Base-by-base conservation (phyloP, 1,139 yeast genomes). In the Sugiyamaella japonica region DNA sequence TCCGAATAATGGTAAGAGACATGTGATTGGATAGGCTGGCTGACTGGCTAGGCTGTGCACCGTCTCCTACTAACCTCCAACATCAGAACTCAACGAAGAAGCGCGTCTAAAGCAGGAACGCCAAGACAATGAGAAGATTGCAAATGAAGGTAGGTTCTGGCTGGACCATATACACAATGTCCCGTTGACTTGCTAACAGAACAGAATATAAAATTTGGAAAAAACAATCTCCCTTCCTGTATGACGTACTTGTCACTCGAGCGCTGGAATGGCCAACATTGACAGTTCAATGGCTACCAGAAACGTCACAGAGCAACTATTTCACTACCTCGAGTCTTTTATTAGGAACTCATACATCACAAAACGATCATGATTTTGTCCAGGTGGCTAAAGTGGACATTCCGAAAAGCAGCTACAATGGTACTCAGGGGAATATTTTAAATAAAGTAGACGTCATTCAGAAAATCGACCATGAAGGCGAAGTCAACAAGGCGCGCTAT, bases 301-400 rank as follows among this genome's bases (percentile, higher is more conserved):
- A 63, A 12, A 45, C 57, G 28, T 43, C 44, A 23, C 40, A 42
- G 12, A 48, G 60, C 17, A 37, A 52, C 13, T 54, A 48, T 34
- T 52, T 60, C 51, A 60, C 69, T 10, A 64, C 70, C 1, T 71
- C 68, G 50, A 60, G 68, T 48, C 69, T 91, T 56, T 70, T 90
- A 13, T 71, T 89, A 43, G 96, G 97, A 10, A 90, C 97, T 0
- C 93, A 88, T 67, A 88, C 97, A 0, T 84, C 93, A 0, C 89
- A 87, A 3, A 83, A 81, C 53, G 96, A 85, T 59, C 78, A 78
- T 5, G 86, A 90, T 65, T 88, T 83, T 68, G 71, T 91, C 58
- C 89, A 90, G 66, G 73, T 89, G 20, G 95, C 93, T 1, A 73
- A 83, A 3, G 85, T 91, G 1, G 85, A 84, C 53, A 65, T 90